Conservation (phyloP, 108 stramenopile genomes). For the Stephanodiscus minutulus region DNA sequence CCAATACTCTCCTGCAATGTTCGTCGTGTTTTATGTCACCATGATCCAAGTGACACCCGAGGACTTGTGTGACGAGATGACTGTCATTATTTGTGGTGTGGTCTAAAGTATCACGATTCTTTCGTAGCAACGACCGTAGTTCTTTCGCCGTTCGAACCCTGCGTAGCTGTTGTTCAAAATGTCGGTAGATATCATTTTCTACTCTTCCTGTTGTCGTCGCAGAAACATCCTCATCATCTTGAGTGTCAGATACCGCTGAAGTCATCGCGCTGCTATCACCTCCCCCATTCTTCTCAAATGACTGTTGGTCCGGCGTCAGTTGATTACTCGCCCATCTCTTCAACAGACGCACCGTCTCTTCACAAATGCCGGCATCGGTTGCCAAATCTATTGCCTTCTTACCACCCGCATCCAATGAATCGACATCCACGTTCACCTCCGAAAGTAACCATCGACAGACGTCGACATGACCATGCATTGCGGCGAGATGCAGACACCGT, state of each 20-base stretch:
- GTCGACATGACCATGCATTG: slow-evolving; percentile 44
- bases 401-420: slow-evolving; percentile 32
- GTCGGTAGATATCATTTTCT: slow-evolving; percentile 30
- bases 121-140: slow-evolving; percentile 26
- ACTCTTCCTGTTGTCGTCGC: background rate
- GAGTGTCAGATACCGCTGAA: background rate
- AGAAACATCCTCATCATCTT: background rate
- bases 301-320: background rate
- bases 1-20: slow-evolving; percentile 14
- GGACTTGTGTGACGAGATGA: slow-evolving; percentile 30
- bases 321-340: slow-evolving; percentile 21
- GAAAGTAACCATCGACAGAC: slow-evolving; percentile 66
- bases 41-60: slow-evolving; percentile 29
- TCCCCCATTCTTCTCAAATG: background rate
- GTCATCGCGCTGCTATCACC: background rate
- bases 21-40: slow-evolving; percentile 27
- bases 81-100: background rate
- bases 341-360: slow-evolving; percentile 21
- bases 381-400: slow-evolving; percentile 54
- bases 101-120: slow-evolving; percentile 15
- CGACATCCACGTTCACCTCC: slow-evolving; percentile 45
- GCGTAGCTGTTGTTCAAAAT: slow-evolving; percentile 38
- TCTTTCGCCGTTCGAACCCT: slow-evolving; percentile 33
- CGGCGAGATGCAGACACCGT: slow-evolving; percentile 71
- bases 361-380: slow-evolving; percentile 5